Conservation (phyloP, 148 eudicot species). For the Rhododendron williamsianum region DNA sequence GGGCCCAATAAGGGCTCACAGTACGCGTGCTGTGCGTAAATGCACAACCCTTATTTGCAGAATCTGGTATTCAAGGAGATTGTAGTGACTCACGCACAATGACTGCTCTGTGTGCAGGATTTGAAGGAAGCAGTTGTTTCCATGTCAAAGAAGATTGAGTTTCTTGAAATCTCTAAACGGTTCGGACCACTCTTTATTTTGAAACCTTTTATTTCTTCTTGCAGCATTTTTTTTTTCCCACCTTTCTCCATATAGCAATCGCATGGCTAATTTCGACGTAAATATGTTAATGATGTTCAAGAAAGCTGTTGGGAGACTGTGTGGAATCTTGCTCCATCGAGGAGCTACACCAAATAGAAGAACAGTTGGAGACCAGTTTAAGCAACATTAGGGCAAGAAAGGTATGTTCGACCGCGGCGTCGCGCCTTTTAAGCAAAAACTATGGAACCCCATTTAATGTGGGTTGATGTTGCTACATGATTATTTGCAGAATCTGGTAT, state of each 20-base stretch:
- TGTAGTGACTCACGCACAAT: neutral
- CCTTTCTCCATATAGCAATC: neutral
- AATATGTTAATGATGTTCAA: constrained; percentile 8
- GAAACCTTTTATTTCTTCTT: neutral
- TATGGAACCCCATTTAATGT: neutral
- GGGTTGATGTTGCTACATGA: neutral
- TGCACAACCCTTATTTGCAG: too few relatives aligned
- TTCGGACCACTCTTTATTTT: constrained; percentile 3
- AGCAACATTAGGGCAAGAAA: constrained; percentile 49
- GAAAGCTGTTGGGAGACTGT: constrained; percentile 59
- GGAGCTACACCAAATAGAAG: constrained; percentile 57
- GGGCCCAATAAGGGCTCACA: too few relatives aligned
- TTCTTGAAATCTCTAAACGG: constrained; percentile 50
- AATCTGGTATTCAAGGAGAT: too few relatives aligned
- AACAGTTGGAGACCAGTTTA: constrained; percentile 52
- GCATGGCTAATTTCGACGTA: neutral
- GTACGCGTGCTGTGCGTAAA: too few relatives aligned
- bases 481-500: constrained; percentile 35
- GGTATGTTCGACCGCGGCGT: constrained; percentile 22
- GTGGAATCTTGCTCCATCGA: constrained; percentile 48
- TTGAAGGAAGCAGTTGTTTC: constrained; percentile 34
- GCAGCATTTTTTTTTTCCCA: neutral
- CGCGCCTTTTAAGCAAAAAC: neutral
- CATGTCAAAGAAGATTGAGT: constrained; percentile 37
- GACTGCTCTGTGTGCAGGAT: constrained; percentile 17